phyloP scores from a whole-genome alignment of 148 eudicot genomes.

The Chenopodium quinoa region DNA sequence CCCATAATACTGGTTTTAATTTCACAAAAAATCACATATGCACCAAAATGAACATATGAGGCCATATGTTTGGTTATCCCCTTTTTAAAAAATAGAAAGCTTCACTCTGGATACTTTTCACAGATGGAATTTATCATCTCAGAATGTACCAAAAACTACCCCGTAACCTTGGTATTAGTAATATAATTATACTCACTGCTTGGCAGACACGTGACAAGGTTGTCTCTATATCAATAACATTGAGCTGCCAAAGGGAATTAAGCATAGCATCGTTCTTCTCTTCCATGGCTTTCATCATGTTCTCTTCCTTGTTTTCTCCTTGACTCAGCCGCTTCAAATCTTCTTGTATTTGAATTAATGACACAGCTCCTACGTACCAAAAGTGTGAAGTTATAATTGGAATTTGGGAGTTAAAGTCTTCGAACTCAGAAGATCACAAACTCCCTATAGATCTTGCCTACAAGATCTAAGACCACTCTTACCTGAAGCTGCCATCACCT shows the following conservation, averaged over 20 bases:
- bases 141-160: background rate
- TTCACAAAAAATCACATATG: background rate
- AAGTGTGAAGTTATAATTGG: background rate
- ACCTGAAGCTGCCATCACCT: constrained; percentile 92
- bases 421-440: background rate
- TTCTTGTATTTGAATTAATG: constrained; percentile 69
- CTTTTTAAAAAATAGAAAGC: background rate
- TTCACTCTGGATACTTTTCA: too few species aligned
- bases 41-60: background rate
- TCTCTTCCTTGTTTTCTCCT: constrained; percentile 67
- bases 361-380: constrained; percentile 61
- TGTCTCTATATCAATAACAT: constrained; percentile 87
- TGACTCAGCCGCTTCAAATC: constrained; percentile 61
- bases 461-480: background rate
- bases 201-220: constrained; percentile 85
- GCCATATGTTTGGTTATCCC: background rate
- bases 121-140: too few species aligned
- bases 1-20: background rate
- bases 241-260: constrained; percentile 88
- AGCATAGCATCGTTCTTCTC: constrained; percentile 85
- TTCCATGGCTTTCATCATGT: constrained; percentile 60
- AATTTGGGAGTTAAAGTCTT: background rate
- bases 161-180: background rate
- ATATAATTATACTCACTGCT: constrained; percentile 49
- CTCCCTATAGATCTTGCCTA: background rate